phyloP scores from a whole-genome alignment of 768 basidiomycete species.

The Termitomyces sp. region DNA sequence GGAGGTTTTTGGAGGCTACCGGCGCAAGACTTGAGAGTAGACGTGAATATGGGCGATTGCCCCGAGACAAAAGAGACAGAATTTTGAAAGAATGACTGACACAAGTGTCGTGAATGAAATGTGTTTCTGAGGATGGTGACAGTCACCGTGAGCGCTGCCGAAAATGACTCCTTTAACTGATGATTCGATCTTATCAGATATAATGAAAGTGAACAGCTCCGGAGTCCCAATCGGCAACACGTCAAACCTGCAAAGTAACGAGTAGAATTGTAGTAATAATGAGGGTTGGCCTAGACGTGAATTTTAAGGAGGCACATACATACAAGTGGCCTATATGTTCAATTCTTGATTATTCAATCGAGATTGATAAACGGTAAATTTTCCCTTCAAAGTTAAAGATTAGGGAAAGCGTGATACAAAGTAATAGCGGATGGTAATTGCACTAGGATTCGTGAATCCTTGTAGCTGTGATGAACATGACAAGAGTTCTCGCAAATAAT shows the following conservation, averaged over 20 bases:
- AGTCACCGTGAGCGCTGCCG: background rate
- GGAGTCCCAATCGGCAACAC: background rate
- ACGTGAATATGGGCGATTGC: constrained; percentile 12
- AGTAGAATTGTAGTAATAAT: background rate
- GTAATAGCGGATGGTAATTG: background rate
- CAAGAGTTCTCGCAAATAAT: background rate
- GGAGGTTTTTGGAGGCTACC: background rate
- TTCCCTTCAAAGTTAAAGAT: background rate
- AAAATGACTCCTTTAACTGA: background rate
- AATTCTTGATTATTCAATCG: background rate
- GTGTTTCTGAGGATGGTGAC: background rate
- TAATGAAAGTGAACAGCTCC: background rate
- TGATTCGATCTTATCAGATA: constrained; percentile 2
- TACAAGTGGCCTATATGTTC: background rate
- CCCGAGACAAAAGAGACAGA: constrained; percentile 11
- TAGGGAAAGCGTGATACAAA: background rate
- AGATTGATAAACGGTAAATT: background rate
- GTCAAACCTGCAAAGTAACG: background rate
- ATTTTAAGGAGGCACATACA: background rate
- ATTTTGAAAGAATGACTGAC: constrained; percentile 11
- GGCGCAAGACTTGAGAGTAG: constrained; percentile 5
- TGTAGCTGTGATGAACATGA: background rate
- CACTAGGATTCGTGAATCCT: background rate
- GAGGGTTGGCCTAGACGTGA: background rate
- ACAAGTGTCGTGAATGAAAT: background rate